Percentiles rank a stretch among this genome's conserved stretches.
Conservation (phyloP, 306 rosid species). For the Bauhinia variegata region DNA sequence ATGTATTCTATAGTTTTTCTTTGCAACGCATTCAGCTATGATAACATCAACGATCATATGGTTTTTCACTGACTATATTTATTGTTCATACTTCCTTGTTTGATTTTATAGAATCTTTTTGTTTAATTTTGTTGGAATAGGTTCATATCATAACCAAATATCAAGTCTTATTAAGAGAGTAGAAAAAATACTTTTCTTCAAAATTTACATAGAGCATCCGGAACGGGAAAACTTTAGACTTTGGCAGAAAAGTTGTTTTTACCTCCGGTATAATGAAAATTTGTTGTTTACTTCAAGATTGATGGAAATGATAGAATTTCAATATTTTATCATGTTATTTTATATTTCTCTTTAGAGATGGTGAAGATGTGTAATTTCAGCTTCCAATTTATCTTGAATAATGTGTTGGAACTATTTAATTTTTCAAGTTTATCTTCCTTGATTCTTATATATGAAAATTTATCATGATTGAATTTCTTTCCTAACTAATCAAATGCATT, state of each 20-base stretch:
- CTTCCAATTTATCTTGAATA: conserved; percentile 2
- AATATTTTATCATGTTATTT: not conserved
- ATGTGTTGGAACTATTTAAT: not conserved
- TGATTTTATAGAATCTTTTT: not conserved
- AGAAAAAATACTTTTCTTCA: too few species aligned
- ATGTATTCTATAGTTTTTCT: not conserved
- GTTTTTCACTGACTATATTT: not conserved
- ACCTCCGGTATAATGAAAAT: too few species aligned
- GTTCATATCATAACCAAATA: not conserved
- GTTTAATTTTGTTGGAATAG: not conserved
- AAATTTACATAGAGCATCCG: not conserved
- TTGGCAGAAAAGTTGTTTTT: not conserved
- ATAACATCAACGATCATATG: not conserved
- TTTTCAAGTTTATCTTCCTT: not conserved
- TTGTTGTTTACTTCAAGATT: not conserved
- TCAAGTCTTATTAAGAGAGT: not conserved
- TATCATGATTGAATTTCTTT: not conserved
- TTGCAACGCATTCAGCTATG: not conserved
- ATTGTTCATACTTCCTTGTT: not conserved
- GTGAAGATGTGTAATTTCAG: not conserved
- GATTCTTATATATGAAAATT: not conserved
- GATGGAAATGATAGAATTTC: not conserved
- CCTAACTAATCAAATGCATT: not conserved
- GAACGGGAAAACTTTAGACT: not conserved
- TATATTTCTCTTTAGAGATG: not conserved